These are phyloP conservation scores for Umbelopsis sp. DNA, from an alignment of 192 early-diverging fungal species.

Conservation along the genomic window DNA sequence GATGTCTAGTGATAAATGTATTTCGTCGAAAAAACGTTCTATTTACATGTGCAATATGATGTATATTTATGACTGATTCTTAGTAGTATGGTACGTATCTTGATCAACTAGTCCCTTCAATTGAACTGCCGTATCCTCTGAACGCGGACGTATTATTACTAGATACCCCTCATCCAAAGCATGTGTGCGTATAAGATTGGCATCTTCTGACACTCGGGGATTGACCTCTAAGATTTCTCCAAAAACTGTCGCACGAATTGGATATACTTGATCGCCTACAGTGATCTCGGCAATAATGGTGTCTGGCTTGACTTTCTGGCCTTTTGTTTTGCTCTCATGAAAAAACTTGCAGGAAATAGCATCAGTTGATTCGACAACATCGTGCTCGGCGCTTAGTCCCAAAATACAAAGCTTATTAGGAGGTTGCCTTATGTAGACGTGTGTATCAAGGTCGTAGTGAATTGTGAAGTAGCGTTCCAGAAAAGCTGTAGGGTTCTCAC, in stretches of 20 bases:
- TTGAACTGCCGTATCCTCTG: background rate
- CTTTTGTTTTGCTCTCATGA: slow-evolving; percentile 11
- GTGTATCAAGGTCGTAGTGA: background rate
- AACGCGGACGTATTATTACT: background rate
- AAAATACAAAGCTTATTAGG: slow-evolving; percentile 18
- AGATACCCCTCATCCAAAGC: slow-evolving; percentile 5
- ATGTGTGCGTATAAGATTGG: slow-evolving; percentile 8
- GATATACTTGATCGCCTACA: background rate
- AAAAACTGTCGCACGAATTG: background rate
- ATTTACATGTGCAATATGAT: background rate
- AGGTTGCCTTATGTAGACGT: slow-evolving; percentile 7
- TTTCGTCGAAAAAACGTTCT: background rate
- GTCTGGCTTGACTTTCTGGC: slow-evolving; percentile 15
- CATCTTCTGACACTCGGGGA: background rate
- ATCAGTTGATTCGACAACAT: background rate
- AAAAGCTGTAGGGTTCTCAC: background rate
- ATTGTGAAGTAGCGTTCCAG: slow-evolving; percentile 5
- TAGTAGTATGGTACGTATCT: background rate
- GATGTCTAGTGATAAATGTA: too few species aligned
- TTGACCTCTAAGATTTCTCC: slow-evolving; percentile 11
- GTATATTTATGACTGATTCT: background rate
- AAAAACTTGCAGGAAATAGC: slow-evolving; percentile 8
- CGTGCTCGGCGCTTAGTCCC: slow-evolving; percentile 3
- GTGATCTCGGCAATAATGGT: slow-evolving; percentile 5
- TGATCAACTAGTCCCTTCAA: slow-evolving; percentile 9